Base-by-base conservation (phyloP, 805 yeast genomes). In the Ogataea nakhonphanomensis region DNA sequence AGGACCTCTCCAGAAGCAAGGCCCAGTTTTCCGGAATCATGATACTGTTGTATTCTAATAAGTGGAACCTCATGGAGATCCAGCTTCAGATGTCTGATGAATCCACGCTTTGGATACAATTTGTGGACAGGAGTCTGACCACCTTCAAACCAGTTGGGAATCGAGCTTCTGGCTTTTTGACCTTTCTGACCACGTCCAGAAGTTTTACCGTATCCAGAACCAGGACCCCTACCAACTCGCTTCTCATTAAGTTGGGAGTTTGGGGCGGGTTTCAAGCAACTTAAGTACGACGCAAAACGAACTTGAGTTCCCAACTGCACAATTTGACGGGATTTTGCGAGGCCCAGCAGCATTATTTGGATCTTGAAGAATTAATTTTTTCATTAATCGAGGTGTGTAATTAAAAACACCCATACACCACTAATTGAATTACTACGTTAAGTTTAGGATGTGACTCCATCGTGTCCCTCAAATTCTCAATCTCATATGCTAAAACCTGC, bases 161-260 rank as follows among this genome's bases (percentile, higher is more conserved):
- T 91, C 30, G 81, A 77, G 27, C 91, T 85, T 66, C 98, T 79
- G 8, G 98, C 96, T 68, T 91, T 91, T 63, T 91, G 98, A 78
- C 99, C 99, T 69, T 93, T 93, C 58, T 87, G 95, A 72, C 99
- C 99, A 63, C 98, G 76, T 35, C 96, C 95, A 6, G 97, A 79
- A 3, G 98, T 93, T 65, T 91, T 90, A 69, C 99, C 99, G 50
- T 76, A 71, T 14, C 89, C 88, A 26, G 95, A 83, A 30, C 95
- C 89, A 17, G 96, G 95, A 68, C 98, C 98, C 70, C 99, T 81
- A 65, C 99, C 99, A 9, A 91, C 71, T 63, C 96, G 75, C 58
- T 81, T 85, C 57, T 71, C 73, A 12, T 70, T 62, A 36, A 67
- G 69, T 30, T 79, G 80, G 0, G 91, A 78, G 33, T 82, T 80